Evolutionary conservation across 352 stramenopile species (phyloP).

Genomic region (Phytopythium ostracodes): DNA sequence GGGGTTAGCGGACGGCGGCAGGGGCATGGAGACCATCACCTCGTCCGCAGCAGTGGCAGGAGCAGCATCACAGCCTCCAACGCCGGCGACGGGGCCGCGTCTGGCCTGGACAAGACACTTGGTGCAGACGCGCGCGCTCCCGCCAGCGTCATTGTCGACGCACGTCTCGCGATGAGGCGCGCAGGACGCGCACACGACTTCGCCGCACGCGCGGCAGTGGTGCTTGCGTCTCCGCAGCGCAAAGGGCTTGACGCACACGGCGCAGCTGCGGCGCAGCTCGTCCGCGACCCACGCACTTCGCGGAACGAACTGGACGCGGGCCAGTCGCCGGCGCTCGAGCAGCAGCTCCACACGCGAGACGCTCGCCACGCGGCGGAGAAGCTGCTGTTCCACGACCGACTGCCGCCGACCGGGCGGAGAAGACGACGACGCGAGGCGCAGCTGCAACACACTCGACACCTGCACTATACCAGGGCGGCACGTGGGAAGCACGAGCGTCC

Average conservation of each 20-base stretch:
- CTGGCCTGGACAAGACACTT: slow-evolving; percentile 55
- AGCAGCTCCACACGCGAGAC: slow-evolving; percentile 46
- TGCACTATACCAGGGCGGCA: slow-evolving; percentile 56
- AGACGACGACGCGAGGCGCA: slow-evolving; percentile 26
- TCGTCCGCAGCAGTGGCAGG: neutral
- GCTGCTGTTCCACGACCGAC: slow-evolving; percentile 38
- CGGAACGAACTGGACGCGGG: slow-evolving; percentile 45
- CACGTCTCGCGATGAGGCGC: slow-evolving; percentile 37
- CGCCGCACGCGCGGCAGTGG: slow-evolving; percentile 68
- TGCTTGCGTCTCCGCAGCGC: slow-evolving; percentile 56
- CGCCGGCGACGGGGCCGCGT: neutral
- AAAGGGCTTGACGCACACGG: slow-evolving; percentile 65
- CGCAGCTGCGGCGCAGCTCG: slow-evolving; percentile 48
- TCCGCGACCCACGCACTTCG: slow-evolving; percentile 57
- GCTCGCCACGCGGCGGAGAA: slow-evolving; percentile 41
- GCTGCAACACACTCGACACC: slow-evolving; percentile 61
- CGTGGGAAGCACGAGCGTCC: slow-evolving; percentile 59
- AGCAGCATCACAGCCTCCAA: neutral
- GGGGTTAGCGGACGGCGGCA: neutral
- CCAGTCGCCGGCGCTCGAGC: slow-evolving; percentile 55
- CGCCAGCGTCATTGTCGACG: neutral
- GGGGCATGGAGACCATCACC: neutral
- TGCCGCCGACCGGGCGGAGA: slow-evolving; percentile 5
- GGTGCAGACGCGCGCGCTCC: slow-evolving; percentile 51
- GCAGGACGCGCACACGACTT: slow-evolving; percentile 70